Conservation (phyloP, 2,329 filamentous ascomycete genomes). For the Ramichloridium luteum region DNA sequence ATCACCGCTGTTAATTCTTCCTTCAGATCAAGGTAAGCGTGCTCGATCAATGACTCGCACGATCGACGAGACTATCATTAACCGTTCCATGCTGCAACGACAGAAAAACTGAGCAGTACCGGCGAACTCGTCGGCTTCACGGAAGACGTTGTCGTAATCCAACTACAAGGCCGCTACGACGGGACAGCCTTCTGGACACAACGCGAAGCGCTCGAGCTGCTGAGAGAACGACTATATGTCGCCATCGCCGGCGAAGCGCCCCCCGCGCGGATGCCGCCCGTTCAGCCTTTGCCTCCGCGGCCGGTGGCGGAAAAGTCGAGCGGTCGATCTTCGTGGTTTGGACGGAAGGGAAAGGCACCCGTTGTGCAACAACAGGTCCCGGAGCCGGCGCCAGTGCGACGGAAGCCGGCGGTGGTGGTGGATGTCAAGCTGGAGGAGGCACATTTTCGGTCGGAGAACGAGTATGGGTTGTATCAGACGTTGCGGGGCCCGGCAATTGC, state of each 20-base stretch:
- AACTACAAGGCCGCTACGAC: constrained; percentile 20
- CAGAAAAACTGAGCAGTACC: constrained; percentile 9
- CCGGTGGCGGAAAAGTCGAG: constrained; percentile 6
- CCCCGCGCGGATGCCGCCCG: constrained; percentile 1
- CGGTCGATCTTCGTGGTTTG: constrained; percentile 11
- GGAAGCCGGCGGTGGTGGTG: constrained; percentile 13
- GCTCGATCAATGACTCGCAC: not conserved
- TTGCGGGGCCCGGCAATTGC: constrained; percentile 16
- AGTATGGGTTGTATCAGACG: constrained; percentile 35
- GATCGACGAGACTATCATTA: not conserved
- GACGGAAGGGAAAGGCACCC: constrained; percentile 13
- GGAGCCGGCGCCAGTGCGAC: constrained; percentile 1
- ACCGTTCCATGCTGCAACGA: not conserved
- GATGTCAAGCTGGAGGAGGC: constrained; percentile 28
- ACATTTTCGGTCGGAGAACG: constrained; percentile 31
- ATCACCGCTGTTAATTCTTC: constrained; percentile 20
- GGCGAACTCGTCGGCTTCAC: constrained; percentile 18
- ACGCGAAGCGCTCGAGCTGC: constrained; percentile 16
- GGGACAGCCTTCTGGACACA: constrained; percentile 23
- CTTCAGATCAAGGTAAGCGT: constrained; percentile 21
- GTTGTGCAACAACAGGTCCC: constrained; percentile 3
- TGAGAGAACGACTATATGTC: constrained; percentile 15
- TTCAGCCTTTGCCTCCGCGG: constrained; percentile 5
- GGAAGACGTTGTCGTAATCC: constrained; percentile 17
- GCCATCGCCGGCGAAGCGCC: constrained; percentile 11